These are phyloP conservation scores for Stramenopiles sp. DNA, from an alignment of 352 stramenopile species.

Conservation along the genomic window DNA sequence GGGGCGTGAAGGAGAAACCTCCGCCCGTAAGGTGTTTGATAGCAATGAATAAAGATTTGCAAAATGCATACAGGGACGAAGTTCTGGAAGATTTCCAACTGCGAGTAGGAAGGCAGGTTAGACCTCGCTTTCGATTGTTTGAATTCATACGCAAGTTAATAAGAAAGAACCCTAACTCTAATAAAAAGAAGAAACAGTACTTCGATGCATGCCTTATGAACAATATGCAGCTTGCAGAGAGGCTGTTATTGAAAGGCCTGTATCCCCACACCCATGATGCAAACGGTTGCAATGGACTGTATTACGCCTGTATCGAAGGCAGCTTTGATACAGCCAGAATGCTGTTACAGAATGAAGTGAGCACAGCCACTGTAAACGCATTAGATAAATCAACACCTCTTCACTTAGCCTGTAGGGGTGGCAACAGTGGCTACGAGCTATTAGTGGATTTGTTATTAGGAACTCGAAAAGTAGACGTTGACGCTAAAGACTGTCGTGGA, in stretches of 20 bases:
- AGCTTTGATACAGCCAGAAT: neutral
- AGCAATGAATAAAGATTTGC: neutral
- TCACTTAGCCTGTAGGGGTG: neutral
- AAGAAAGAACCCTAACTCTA: neutral
- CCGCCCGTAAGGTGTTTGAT: too few relatives aligned
- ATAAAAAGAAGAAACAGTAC: neutral
- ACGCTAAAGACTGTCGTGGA: neutral
- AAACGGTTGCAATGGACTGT: neutral
- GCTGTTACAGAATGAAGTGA: neutral
- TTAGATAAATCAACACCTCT: neutral
- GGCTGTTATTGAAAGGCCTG: neutral
- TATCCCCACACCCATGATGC: neutral
- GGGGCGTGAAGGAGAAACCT: too few relatives aligned
- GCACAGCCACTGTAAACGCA: neutral
- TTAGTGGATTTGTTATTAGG: neutral
- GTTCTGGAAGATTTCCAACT: neutral
- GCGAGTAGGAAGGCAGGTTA: too few relatives aligned
- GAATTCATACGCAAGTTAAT: neutral
- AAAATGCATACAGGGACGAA: neutral
- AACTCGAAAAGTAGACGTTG: neutral
- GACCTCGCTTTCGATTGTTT: neutral
- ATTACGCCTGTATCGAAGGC: slow-evolving; percentile 2
- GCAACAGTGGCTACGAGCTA: neutral
- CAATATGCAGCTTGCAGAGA: neutral
- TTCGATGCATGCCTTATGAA: neutral